Evolutionary conservation across 2,329 filamentous ascomycete species (phyloP), one percentile per base, ranked within the genome.

Genomic region (Huntiella omanensis): DNA sequence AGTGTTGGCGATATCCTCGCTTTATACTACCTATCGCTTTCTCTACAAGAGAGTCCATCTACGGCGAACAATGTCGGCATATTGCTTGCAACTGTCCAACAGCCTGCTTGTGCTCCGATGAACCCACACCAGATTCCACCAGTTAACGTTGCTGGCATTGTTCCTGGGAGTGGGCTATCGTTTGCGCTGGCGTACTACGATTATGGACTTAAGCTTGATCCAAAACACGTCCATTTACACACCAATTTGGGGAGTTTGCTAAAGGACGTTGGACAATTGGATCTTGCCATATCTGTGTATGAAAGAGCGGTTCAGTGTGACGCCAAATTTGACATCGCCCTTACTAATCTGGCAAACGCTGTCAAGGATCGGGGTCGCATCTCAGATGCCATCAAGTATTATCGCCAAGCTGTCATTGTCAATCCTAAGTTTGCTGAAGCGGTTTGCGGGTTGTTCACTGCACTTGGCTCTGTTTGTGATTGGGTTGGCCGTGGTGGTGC

Each of bases 1-100:
- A 82, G 85, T 1, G 85, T 96, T 17, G 77, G 85, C 37, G 91
- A 98, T 56, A 96, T 98, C 34, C 64, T 98, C 33, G 84, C 87
- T 1, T 71, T 98, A 10, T 98, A 98, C 60, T 98, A 98, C 57
- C 69, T 98, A 2, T 98, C 91, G 0, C 66, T 98, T 3, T 93
- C 91, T 0, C 69, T 98, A 2, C 91, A 95, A 52, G 87, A 91
- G 41, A 96, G 91, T 55, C 91, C 91, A 2, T 98, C 91, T 0
- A 98, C 91, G 0, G 91, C 91, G 1, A 98, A 98, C 59, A 98
- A 98, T 58, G 87, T 98, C 10, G 91, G 91, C 3, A 98, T 98
- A 47, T 69, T 98, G 22, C 74, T 98, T n/a, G 91, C 91, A 4
- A 84, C 91, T 48, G 83, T 96, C 15, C 91, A 94, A 57, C 86